Percentiles rank a stretch among this genome's conserved stretches.
Conservation (phyloP, 1,284 basidiomycete genomes). For the Crucibulum cyathiforme region DNA sequence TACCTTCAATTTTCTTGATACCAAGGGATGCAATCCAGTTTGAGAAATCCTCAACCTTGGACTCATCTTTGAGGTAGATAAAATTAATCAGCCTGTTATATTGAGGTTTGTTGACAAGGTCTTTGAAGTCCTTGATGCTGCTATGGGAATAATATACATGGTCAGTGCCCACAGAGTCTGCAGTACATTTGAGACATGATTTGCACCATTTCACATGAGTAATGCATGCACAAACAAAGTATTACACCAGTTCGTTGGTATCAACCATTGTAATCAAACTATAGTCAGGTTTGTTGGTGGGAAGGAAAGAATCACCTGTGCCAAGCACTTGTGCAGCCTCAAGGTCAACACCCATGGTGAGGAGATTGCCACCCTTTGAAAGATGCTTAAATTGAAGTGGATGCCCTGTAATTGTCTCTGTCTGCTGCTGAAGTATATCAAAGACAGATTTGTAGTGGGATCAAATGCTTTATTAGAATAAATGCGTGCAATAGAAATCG, state of each 20-base stretch:
- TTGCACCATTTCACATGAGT: constrained; percentile 10
- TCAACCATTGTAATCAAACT: neutral
- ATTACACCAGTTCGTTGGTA: neutral
- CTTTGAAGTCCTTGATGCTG: constrained; percentile 8
- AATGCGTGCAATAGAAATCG: constrained; percentile 8
- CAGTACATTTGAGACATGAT: neutral
- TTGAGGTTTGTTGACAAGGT: constrained; percentile 1
- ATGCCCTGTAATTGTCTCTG: constrained; percentile 12
- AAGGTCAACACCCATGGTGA: constrained; percentile 17
- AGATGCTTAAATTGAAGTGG: constrained; percentile 18
- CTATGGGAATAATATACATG: neutral
- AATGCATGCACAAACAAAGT: constrained; percentile 9
- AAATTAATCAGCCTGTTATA: constrained; percentile 13
- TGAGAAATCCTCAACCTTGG: constrained; percentile 9
- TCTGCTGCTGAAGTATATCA: constrained; percentile 10
- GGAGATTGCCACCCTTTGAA: constrained; percentile 11
- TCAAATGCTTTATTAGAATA: constrained; percentile 9
- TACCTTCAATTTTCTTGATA: constrained; percentile 14
- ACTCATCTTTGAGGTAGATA: constrained; percentile 11
- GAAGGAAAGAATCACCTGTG: constrained; percentile 2
- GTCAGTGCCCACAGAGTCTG: neutral
- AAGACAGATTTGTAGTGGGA: constrained; percentile 11
- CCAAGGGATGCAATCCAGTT: constrained; percentile 8
- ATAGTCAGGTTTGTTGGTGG: neutral
- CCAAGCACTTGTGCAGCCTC: constrained; percentile 19